Base-by-base conservation (phyloP, 2,329 filamentous ascomycete species). In the Ceratocystis destructans region DNA sequence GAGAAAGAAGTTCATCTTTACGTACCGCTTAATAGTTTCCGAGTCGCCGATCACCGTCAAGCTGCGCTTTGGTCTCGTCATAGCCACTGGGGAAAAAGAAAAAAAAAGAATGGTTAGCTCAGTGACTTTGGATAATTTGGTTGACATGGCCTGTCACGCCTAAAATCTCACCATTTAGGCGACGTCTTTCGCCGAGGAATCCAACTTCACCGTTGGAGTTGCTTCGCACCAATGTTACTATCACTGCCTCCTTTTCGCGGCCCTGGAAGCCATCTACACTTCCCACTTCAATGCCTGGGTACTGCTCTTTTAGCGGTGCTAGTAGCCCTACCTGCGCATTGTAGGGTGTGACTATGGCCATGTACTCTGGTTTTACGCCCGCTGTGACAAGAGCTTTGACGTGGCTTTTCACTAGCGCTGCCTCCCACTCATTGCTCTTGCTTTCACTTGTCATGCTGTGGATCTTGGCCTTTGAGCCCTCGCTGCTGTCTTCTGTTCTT, bases 181-280 rank as follows among this genome's bases (percentile, higher is more conserved):
- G 83, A 69, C 94, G 83, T 80, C 92, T 96, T 77, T 99, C 94
- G 15, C 85, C 90, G 46, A 99, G 77, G 73, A 99, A 99, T 8
- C 94, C 94, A 15, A 97, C 92, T 74, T 97, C 91, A 63, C 87
- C 85, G 62, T 91, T 84, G 5, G 84, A 70, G 73, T 99, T 99
- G 76, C 92, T 96, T 70, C 94, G 83, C 66, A 99, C 94, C n/a
- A 97, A 82, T 75, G 88, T 96, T 64, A 99, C 87, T 48, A 99
- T 83, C 17, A 99, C 87, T 1, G 90, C 94, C 75, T 99, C 94
- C 76, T 99, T 99, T 76, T 99, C 94, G 20, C 94, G 85, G 44
- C 94, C 94, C 75, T 99, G 94, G 74, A 99, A 99, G 1, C 93
- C 94, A 75, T 99, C 94, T 1, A 99, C 90, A 71, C 90, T 96